Evolutionary conservation across 257 asterid genomes (phyloP).

Genomic region (Petunia secreta): DNA sequence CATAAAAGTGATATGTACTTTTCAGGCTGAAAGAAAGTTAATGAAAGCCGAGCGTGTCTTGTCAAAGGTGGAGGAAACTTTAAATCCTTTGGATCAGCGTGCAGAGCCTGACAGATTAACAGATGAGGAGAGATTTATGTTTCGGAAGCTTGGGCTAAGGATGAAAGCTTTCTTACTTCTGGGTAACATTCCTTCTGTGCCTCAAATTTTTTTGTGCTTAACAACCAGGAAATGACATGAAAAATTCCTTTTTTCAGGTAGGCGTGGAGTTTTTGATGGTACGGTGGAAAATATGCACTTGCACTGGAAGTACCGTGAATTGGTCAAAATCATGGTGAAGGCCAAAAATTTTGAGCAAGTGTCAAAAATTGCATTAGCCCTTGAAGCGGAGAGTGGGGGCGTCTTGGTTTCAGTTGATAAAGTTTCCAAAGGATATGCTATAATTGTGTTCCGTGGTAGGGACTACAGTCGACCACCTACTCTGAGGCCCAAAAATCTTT

Average conservation of each 20-base stretch:
- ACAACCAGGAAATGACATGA: slow-evolving; percentile 25
- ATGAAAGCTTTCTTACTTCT: slow-evolving; percentile 99
- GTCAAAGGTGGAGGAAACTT: slow-evolving; percentile 76
- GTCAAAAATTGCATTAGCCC: slow-evolving; percentile 75
- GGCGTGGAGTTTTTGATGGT: slow-evolving; percentile 98
- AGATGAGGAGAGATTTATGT: slow-evolving; percentile 97
- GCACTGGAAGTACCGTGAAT: slow-evolving; percentile 96
- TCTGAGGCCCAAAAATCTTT: slow-evolving; percentile 85
- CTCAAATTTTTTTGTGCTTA: slow-evolving; percentile 23
- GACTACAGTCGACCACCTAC: slow-evolving; percentile 71
- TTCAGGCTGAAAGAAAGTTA: slow-evolving; percentile 79
- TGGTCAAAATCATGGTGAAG: slow-evolving; percentile 84
- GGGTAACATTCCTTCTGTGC: slow-evolving; percentile 48
- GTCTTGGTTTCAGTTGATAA: slow-evolving; percentile 87
- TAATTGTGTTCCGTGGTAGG: slow-evolving; percentile 87
- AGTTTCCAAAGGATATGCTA: slow-evolving; percentile 90
- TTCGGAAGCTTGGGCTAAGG: slow-evolving; percentile 93
- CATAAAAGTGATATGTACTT: slow-evolving; percentile 20
- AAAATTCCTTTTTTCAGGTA: slow-evolving; percentile 57
- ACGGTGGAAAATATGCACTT: slow-evolving; percentile 99
- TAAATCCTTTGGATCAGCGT: slow-evolving; percentile 63
- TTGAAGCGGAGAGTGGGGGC: slow-evolving; percentile 98
- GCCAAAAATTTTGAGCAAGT: slow-evolving; percentile 75
- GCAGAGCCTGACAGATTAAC: slow-evolving; percentile 75
- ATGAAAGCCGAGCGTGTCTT: slow-evolving; percentile 75